Evolutionary conservation across 208 protist genomes (phyloP), one percentile per base, ranked within the genome.

Genomic region (Leishmania guyanensis): DNA sequence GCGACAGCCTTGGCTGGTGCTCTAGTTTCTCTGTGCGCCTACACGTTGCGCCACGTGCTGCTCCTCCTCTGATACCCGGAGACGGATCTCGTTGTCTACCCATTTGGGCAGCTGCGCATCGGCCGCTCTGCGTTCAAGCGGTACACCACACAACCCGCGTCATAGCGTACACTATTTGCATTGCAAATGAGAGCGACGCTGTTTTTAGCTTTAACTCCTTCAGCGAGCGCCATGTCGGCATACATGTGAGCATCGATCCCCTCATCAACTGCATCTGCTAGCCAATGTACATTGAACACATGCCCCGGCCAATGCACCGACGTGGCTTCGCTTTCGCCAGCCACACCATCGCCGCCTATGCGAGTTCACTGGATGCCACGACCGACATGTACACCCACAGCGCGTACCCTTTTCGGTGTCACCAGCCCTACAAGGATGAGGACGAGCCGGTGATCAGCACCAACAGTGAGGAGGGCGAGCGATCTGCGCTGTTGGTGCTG

Each of bases 161-260:
- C 12, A 77, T 97, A 33, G 92, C 94, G 16, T 88, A 90, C 69
- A 95, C 90, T 17, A 95, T 95, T 73, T 90, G 94, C 66, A 88
- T 96, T 3, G 94, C 96, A n/a, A 97, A 97, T 74, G 92, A 97
- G 77, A 94, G 88, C 73, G 94, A 97, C 78, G 90, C 86, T 5
- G 92, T 97, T n/a, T 90, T 90, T 3, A 83, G 89, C 26, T 90
- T 93, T 68, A 85, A 81, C 53, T 51, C 94, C 50, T 85, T 89
- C 33, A 82, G 87, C n/a, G 91, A 88, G 29, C 84, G 89, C 46
- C 92, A 97, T 79, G 90, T 96, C 48, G 94, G 94, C 9, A 84
- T 90, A 66, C 91, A 97, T 71, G 92, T 97, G 65, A 87, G 90
- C 80, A 90, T 97, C 76, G 92, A 95, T 69, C 89, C 90, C 26